These are phyloP conservation scores for Tilletia walkeri DNA, from an alignment of 1,284 basidiomycete genomes.

Conservation along the genomic window DNA sequence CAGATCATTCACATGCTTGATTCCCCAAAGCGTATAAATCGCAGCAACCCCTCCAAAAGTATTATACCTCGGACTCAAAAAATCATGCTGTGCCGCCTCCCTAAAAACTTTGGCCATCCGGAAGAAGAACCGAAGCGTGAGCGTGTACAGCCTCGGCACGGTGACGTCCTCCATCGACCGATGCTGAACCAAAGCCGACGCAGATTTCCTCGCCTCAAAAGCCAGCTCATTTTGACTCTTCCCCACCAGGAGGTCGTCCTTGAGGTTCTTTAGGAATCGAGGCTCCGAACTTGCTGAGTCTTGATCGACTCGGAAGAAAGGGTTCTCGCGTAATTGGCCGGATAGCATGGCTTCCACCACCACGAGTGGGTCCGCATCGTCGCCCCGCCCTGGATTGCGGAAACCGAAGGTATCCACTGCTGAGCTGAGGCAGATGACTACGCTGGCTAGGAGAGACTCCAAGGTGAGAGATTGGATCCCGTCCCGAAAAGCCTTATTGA, in stretches of 20 bases:
- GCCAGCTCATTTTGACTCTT: background rate
- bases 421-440: background rate
- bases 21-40: background rate
- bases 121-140: background rate
- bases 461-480: conserved; percentile 4
- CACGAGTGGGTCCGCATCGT: background rate
- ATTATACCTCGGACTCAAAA: background rate
- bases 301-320: background rate
- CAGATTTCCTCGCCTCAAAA: background rate
- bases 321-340: background rate
- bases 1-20: conserved; percentile 7
- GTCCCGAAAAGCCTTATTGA: background rate
- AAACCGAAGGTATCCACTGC: conserved; percentile 13
- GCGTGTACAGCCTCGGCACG: background rate
- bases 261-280: background rate
- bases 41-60: background rate
- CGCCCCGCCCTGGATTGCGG: background rate
- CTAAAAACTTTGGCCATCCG: background rate
- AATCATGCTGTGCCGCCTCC: background rate
- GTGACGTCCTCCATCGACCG: conserved; percentile 9
- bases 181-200: background rate
- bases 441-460: background rate
- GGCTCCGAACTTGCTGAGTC: background rate
- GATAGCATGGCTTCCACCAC: conserved; percentile 9
- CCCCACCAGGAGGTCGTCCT: background rate